These are phyloP conservation scores for Lagenaria siceraria DNA, from an alignment of 306 rosid species.

Conservation along the genomic window DNA sequence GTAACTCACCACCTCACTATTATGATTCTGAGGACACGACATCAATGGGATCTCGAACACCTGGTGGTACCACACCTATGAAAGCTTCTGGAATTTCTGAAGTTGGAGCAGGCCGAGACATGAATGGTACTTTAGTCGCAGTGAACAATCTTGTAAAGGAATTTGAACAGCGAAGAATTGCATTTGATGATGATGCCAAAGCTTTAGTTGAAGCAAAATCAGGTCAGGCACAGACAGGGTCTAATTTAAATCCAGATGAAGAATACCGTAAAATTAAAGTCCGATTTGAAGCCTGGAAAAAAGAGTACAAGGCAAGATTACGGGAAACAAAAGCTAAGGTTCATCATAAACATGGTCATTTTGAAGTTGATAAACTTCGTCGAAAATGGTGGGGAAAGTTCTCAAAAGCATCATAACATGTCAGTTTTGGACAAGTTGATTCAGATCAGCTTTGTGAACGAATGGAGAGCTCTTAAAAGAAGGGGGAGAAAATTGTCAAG, in stretches of 20 bases:
- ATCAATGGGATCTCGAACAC: slow-evolving; percentile 69
- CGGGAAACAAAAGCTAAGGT: slow-evolving; percentile 47
- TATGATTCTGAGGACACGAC: slow-evolving; percentile 62
- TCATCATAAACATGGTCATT: slow-evolving; percentile 26
- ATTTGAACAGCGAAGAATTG: slow-evolving; percentile 55
- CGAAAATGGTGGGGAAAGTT: slow-evolving; percentile 81
- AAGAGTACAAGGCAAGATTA: slow-evolving; percentile 67
- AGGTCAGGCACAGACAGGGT: slow-evolving; percentile 19
- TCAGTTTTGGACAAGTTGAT: slow-evolving; percentile 3
- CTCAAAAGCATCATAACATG: slow-evolving; percentile 26
- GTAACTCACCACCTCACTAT: slow-evolving; percentile 22
- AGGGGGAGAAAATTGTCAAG: slow-evolving; percentile 12
- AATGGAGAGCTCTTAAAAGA: slow-evolving; percentile 15
- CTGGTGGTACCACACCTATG: slow-evolving; percentile 57
- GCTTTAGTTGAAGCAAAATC: slow-evolving; percentile 41
- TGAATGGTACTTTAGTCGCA: slow-evolving; percentile 34
- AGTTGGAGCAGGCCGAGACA: slow-evolving; percentile 32
- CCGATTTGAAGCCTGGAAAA: slow-evolving; percentile 73
- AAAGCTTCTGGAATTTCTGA: slow-evolving; percentile 35
- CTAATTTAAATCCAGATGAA: slow-evolving; percentile 26
- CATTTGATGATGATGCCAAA: slow-evolving; percentile 59
- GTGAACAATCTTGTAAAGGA: slow-evolving; percentile 54
- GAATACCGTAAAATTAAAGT: slow-evolving; percentile 54
- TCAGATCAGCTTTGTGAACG: slow-evolving; percentile 4
- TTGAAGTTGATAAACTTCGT: slow-evolving; percentile 45